These are phyloP conservation scores for Boletus huronensis DNA, from an alignment of 768 basidiomycete genomes.

Conservation along the genomic window DNA sequence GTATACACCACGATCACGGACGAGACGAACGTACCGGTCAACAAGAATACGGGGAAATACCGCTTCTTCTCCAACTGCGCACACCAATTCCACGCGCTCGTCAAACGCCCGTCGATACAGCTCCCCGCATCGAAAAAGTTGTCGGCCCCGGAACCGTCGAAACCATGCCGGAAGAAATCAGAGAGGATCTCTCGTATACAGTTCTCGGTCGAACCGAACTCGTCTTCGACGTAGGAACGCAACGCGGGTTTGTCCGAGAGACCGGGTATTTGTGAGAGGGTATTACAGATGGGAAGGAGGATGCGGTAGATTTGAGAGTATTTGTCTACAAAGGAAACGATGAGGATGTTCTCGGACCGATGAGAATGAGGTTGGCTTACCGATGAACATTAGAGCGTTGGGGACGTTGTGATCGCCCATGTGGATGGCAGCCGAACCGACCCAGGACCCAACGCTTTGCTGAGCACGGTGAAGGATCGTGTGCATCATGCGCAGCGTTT, in stretches of 20 bases:
- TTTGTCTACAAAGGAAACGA: conserved; percentile 49
- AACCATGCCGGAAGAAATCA: conserved; percentile 86
- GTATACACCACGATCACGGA: background rate
- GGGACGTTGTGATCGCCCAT: conserved; percentile 76
- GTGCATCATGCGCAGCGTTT: conserved; percentile 90
- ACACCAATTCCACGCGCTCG: conserved; percentile 94
- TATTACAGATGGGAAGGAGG: conserved; percentile 81
- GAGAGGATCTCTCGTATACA: conserved; percentile 66
- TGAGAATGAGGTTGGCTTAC: conserved; percentile 21
- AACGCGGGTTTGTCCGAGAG: conserved; percentile 67
- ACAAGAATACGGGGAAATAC: conserved; percentile 75
- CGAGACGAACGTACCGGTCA: conserved; percentile 50
- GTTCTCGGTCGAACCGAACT: conserved; percentile 75
- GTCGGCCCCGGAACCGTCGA: conserved; percentile 88
- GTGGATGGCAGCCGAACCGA: conserved; percentile 84
- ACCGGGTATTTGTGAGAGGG: conserved; percentile 67
- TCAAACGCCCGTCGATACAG: conserved; percentile 78
- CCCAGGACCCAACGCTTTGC: conserved; percentile 75
- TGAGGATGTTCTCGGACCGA: background rate
- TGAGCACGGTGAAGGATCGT: conserved; percentile 82
- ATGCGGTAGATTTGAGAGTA: conserved; percentile 92
- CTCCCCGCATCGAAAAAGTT: conserved; percentile 89
- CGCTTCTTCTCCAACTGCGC: conserved; percentile 80
- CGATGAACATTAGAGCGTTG: conserved; percentile 78
- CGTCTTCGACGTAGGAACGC: conserved; percentile 72